A percentile compares a stretch with the other conserved stretches of the same genome.
phyloP scores from a whole-genome alignment of 495 filamentous ascomycete species.

The Penicillium mononematosum region DNA sequence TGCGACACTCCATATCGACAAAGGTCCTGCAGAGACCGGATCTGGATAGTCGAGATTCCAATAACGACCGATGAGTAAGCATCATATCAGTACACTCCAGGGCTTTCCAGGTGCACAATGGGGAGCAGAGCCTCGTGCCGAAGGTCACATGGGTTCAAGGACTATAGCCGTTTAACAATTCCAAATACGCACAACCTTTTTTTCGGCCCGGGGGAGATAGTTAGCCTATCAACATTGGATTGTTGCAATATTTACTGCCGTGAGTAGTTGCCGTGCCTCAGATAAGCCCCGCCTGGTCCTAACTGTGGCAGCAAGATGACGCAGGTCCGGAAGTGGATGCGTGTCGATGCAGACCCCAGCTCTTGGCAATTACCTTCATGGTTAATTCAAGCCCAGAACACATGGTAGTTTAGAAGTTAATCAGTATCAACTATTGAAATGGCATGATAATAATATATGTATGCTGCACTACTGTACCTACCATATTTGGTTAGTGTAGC shows the following conservation, averaged over 20 bases:
- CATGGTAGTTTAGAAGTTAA: background rate
- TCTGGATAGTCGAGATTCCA: background rate
- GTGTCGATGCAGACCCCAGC: background rate
- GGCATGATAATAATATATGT: background rate
- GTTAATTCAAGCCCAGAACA: background rate
- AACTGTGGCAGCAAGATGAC: background rate
- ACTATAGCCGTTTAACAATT: conserved; percentile 8
- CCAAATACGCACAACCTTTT: background rate
- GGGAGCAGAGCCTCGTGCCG: background rate
- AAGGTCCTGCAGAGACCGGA: background rate
- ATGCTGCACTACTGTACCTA: background rate
- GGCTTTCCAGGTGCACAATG: background rate
- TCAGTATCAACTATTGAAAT: background rate
- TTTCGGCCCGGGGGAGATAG: background rate
- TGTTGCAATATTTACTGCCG: background rate
- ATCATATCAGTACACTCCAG: background rate
- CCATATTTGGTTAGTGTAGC: background rate
- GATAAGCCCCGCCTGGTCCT: background rate
- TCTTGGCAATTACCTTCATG: background rate
- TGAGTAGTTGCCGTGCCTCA: background rate
- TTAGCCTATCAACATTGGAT: background rate
- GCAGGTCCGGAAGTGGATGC: background rate
- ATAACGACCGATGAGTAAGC: background rate
- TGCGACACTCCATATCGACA: background rate
- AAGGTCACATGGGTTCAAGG: too few relatives aligned